Base-by-base conservation (phyloP, 176 grass and related monocot species). In the Elaeis guineensis region DNA sequence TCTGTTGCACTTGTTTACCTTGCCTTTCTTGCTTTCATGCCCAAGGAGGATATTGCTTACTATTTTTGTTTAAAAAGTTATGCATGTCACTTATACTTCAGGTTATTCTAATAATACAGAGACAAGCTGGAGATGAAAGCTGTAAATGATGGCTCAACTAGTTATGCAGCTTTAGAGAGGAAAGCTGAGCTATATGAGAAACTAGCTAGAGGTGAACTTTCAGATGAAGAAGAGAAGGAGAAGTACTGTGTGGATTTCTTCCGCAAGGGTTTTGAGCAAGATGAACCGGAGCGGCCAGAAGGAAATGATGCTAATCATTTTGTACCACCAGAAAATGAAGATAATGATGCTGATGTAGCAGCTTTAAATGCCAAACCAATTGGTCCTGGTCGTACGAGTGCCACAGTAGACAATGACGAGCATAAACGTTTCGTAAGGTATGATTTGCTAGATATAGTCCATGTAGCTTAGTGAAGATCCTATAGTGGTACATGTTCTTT, bases 191-290 rank as follows among this genome's bases (percentile, higher is more conserved):
- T 98, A 30, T 98, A 97, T 80, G 84, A 89, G 44, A 92, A 92
- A 77, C 62, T 98, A 55, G 55, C 79, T n/a, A 85, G 73, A 78
- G 87, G 93, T 0, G 73, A 83, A 56, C 63, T 98, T 48, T 74
- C 93, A 63, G 81, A 92, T 70, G 93, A 98, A 76, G 87, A 98
- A 69, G 93, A 98, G 5, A 82, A 67, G 19, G 93, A 98, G 77
- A 92, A 85, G 60, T 98, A 92, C 69, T 98, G 93, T 60, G 87
- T 98, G 5, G 93, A 98, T 76, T 98, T 98, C 64, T 98, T 98
- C 81, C 76, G 74, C 48, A 97, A 97, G 75, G 74, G 52, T 76
- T 75, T 79, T 1, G 76, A 86, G 71, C 76, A 64, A 52, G 72
- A 80, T 17, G 76, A 76, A 54, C 61, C 73, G 19, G 66, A 66